These are phyloP conservation scores for Clonostachys sp. DNA, from an alignment of 2,329 filamentous ascomycete genomes.

Conservation along the genomic window DNA sequence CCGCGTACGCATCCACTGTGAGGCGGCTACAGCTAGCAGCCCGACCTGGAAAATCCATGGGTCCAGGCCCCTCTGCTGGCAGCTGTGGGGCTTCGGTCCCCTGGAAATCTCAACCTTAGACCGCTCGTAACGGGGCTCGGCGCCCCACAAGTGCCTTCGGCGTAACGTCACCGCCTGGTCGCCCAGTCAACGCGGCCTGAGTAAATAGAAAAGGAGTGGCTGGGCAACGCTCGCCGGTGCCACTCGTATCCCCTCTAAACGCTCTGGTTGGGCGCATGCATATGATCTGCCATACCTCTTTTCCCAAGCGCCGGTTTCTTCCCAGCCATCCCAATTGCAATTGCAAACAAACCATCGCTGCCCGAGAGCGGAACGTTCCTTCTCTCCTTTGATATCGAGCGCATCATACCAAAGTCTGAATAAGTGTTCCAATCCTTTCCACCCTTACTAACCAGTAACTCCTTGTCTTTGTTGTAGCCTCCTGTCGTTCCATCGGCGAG, in stretches of 20 bases:
- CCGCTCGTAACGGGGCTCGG: too few relatives aligned
- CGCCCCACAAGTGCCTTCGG: too few relatives aligned
- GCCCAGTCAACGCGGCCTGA: constrained; percentile 15
- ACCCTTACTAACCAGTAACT: background rate
- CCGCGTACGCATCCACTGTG: too few relatives aligned
- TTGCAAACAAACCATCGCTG: background rate
- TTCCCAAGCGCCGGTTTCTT: background rate
- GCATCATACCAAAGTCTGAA: constrained; percentile 1
- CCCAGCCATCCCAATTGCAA: constrained; percentile 1
- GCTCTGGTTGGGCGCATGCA: too few relatives aligned
- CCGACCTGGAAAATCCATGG: too few relatives aligned
- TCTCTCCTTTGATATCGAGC: background rate
- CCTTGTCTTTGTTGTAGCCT: background rate
- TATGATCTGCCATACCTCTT: too few relatives aligned
- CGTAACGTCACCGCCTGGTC: constrained; percentile 10
- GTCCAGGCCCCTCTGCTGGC: too few relatives aligned
- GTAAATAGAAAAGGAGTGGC: constrained; percentile 24
- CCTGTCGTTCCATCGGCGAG: background rate
- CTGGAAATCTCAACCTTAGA: too few relatives aligned
- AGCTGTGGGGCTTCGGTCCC: too few relatives aligned
- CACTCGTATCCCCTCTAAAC: constrained; percentile 2
- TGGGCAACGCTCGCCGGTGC: constrained; percentile 17
- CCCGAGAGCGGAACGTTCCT: background rate
- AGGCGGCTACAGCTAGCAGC: too few relatives aligned
- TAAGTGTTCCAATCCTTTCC: background rate